A percentile compares a stretch with the other conserved stretches of the same genome.
These are phyloP conservation scores for Fusarium fujikuroi DNA, from an alignment of 2,329 filamentous ascomycete species.

Conservation along the genomic window DNA sequence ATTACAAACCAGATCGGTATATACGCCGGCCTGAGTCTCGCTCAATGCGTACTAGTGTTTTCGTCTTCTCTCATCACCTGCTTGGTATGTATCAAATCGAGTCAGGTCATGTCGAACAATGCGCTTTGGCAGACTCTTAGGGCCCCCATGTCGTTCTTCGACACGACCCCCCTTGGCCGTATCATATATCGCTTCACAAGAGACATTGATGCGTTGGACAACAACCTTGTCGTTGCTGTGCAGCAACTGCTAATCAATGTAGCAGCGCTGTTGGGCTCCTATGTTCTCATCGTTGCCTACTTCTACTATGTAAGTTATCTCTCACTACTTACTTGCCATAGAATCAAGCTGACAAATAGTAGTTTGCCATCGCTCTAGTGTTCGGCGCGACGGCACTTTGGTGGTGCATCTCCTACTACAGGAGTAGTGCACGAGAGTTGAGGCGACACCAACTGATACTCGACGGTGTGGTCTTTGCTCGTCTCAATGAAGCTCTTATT, in stretches of 20 bases:
- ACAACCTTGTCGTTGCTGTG: background rate
- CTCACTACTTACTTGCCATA: rapidly evolving
- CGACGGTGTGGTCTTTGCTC: background rate
- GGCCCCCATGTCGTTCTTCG: background rate
- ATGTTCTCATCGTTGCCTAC: background rate
- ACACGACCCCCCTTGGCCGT: background rate
- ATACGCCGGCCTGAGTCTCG: background rate
- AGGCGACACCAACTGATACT: background rate
- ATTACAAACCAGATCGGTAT: background rate
- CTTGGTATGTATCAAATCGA: background rate
- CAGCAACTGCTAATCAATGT: constrained; percentile 2
- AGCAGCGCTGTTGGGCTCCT: background rate
- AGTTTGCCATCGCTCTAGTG: background rate
- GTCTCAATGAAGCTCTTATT: background rate
- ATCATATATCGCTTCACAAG: background rate
- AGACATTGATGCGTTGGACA: background rate
- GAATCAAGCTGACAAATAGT: background rate
- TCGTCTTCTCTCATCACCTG: background rate
- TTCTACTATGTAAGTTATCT: background rate
- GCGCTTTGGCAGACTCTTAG: background rate
- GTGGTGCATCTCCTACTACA: background rate
- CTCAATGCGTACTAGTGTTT: background rate
- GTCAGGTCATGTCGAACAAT: background rate
- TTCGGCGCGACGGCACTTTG: background rate
- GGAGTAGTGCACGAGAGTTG: background rate